These are phyloP conservation scores for Furcasterigmium furcatum DNA, from an alignment of 2,329 filamentous ascomycete genomes.

Conservation along the genomic window DNA sequence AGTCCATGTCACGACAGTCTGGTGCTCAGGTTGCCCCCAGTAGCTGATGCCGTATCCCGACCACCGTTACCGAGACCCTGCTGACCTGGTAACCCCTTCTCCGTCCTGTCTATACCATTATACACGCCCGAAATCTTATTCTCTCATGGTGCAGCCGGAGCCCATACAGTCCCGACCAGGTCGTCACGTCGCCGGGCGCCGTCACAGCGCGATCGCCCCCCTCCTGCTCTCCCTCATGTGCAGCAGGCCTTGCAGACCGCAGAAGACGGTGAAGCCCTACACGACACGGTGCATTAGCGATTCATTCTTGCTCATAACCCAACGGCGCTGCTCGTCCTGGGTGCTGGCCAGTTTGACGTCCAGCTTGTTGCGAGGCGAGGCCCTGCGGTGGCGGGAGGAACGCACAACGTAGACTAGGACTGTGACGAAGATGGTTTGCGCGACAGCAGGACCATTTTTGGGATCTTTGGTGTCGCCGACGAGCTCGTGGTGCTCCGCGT, in stretches of 20 bases:
- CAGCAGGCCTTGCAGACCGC: constrained; percentile 81
- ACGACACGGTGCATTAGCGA: background rate
- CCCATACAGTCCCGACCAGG: too few relatives aligned
- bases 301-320: background rate
- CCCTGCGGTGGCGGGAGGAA: constrained; percentile 18
- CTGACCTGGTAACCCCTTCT: too few relatives aligned
- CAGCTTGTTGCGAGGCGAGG: background rate
- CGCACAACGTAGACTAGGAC: constrained; percentile 87
- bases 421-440: constrained; percentile 80
- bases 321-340: background rate
- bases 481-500: constrained; percentile 76
- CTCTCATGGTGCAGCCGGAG: too few relatives aligned
- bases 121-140: too few relatives aligned
- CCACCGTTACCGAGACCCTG: too few relatives aligned
- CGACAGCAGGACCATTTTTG: constrained; percentile 72
- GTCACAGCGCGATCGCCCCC: constrained; percentile 75
- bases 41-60: too few relatives aligned
- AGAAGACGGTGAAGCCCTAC: constrained; percentile 90
- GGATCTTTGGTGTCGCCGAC: constrained; percentile 71
- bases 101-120: too few relatives aligned
- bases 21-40: too few relatives aligned
- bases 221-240: constrained; percentile 79
- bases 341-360: background rate
- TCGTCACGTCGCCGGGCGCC: too few relatives aligned
- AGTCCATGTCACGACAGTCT: too few relatives aligned